Percentiles rank a stretch among this genome's conserved stretches.
These are phyloP conservation scores for Saccharomyces mikatae DNA, from an alignment of 805 yeast species.

Conservation along the genomic window DNA sequence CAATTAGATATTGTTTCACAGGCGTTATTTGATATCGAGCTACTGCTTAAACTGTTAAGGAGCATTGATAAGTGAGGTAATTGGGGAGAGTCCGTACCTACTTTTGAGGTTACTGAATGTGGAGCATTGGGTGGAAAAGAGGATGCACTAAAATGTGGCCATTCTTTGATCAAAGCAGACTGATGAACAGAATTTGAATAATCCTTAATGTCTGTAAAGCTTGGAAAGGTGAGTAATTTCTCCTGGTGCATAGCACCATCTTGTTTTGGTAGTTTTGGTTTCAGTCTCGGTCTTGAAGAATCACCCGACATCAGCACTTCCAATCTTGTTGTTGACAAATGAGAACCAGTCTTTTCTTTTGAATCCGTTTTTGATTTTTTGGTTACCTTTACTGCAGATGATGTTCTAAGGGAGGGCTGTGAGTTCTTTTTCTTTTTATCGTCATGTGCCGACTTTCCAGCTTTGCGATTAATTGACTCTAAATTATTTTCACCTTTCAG, in stretches of 20 bases:
- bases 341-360: not conserved
- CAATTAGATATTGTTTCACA: not conserved
- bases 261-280: constrained; percentile 1
- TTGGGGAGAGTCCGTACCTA: constrained; percentile 28
- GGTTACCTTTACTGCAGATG: not conserved
- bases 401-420: not conserved
- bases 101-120: constrained; percentile 33
- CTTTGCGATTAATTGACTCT: not conserved
- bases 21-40: not conserved
- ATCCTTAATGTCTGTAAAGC: not conserved
- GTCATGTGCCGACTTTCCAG: not conserved
- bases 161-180: not conserved
- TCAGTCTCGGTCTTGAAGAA: constrained; percentile 3
- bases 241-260: constrained; percentile 1
- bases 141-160: constrained; percentile 8
- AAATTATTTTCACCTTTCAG: not conserved
- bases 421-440: not conserved
- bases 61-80: constrained; percentile 28
- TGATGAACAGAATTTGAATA: not conserved
- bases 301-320: constrained; percentile 8
- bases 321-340: not conserved
- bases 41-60: constrained; percentile 2
- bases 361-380: not conserved
- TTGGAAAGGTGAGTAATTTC: not conserved
- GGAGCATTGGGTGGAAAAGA: not conserved